Evolutionary conservation across 176 grass and related monocot genomes (phyloP), one percentile per base, ranked within the genome.

Genomic region (Poa pratensis): DNA sequence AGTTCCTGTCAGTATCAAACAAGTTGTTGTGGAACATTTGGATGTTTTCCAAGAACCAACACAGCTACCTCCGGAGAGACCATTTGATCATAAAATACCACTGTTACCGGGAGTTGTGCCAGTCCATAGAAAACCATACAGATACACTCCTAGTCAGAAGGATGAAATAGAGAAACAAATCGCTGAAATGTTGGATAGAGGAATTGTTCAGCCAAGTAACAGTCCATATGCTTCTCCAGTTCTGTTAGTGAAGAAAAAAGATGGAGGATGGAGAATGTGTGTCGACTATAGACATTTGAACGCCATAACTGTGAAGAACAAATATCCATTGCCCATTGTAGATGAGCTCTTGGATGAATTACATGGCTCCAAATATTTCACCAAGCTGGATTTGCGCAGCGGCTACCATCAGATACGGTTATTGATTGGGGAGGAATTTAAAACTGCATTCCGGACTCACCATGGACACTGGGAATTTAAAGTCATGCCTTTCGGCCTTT

Each of bases 21-120:
- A 1, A 4, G 0, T 1, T 1, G n/a, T 22, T 0, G 1, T 2
- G 5, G 5, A 6, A 6, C 37, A 0, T 58, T 2, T 7, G 5
- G 6, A 40, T 6, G 6, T 40, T 6, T 58, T 58, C 20, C 9
- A 26, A 2, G 23, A 62, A 62, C 59, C 10, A 5, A 4, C 13
- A 14, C 9, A 3, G 0, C 3, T 62, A 3, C 59, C 59, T 1
- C 59, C 59, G 0, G 0, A 1, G 0, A 11, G 59, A 5, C 0
- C 1, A 27, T 62, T 13, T 62, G 59, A 62, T 27, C 59, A 26
- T 14, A 10, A 26, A 13, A 62, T 62, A 11, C 59, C 59, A 0
- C 0, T 62, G 1, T 4, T 23, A 0, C 10, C 3, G 0, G 59
- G 37, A 7, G 37, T 11, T 5, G 11, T 62, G 4, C 59, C 59